Base-by-base conservation (phyloP, 2,329 filamentous ascomycete species). In the Helminthosporium solani region DNA sequence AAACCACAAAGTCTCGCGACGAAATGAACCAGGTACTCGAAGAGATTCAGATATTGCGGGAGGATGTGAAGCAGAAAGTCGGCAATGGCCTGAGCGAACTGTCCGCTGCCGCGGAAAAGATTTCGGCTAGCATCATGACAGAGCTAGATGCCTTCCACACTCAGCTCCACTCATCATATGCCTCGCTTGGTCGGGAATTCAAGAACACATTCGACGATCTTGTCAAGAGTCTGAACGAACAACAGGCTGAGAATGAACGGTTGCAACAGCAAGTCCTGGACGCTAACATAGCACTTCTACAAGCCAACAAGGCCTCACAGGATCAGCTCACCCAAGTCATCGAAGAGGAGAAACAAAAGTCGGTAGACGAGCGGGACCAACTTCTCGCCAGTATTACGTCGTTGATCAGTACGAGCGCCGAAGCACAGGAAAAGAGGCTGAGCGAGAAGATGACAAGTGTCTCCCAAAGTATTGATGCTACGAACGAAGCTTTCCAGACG, bases 21-120 rank as follows among this genome's bases (percentile, higher is more conserved):
- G 87, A 91, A 46, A 90, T 96, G 88, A 91, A 96, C 59, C 77
- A 82, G n/a, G 86, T 96, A 1, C 78, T 99, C 8, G 88, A 94
- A 60, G 92, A 95, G 66, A 96, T 97, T 67, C 91, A 91, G 66
- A 83, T 82, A n/a, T 78, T 97, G 19, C 83, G 92, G 18, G 88
- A 96, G 66, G 85, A 88, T 42, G 89, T 97, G 41, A 96, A 96
- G 75, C 77, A 81, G 39, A 86, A 87, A 51, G 88, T 97, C 38
- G 88, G 89, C 2, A 85, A 90, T 62, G 92, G 91, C 7, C 76
- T 97, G 34, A 85, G 89, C 60, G 85, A 89, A 20, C 83, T 97
- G 18, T 90, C 90, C 2, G 80, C 80, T 9, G 90, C 91, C 8
- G 90, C 92, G 1, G 89, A 92, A 70, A 85, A 87, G 44, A 96